Evolutionary conservation across 73 alveolate species (phyloP).

Genomic region (Tetrahymena borealis): DNA sequence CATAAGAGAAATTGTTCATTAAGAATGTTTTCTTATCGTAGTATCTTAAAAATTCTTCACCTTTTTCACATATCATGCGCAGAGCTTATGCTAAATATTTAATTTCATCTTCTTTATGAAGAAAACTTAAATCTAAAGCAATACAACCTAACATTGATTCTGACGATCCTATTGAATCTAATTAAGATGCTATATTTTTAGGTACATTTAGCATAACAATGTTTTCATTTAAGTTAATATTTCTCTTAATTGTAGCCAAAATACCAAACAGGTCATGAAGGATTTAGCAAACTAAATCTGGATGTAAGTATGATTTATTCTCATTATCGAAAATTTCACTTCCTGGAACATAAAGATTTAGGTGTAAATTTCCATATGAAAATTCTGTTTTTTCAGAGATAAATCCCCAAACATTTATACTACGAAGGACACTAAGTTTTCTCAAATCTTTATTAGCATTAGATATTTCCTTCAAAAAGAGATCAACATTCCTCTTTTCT

Average conservation of each 20-base stretch:
- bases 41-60: neutral
- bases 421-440: neutral
- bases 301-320: neutral
- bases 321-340: neutral
- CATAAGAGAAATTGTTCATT: neutral
- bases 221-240: neutral
- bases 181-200: neutral
- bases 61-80: neutral
- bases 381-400: neutral
- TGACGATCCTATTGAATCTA: neutral
- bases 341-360: neutral
- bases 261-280: neutral
- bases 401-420: neutral
- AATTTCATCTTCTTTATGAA: neutral
- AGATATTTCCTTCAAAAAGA: neutral
- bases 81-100: neutral
- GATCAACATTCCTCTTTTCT: neutral
- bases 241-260: neutral
- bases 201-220: neutral
- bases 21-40: neutral
- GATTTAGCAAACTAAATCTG: neutral
- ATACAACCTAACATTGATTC: neutral
- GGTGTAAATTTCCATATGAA: neutral
- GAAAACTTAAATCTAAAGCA: neutral
- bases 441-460: neutral